Conservation (phyloP, 164 flowering plant species). For the grape (Vitis vinifera) region ASM3070453v1 NC_081822.1:33760501-33761000, state of each 20-base stretch:
- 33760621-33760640: not conserved
- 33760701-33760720: not conserved
- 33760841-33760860: slow-evolving; percentile 53
- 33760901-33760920: slow-evolving; percentile 64
- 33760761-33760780: slow-evolving; percentile 70
- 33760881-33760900: slow-evolving; percentile 66
- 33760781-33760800: slow-evolving; percentile 51
- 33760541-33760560: too few species aligned
- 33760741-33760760: slow-evolving; percentile 53
- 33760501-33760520: too few species aligned
- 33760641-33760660: slow-evolving; percentile 6
- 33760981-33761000: slow-evolving; percentile 62
- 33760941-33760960: slow-evolving; percentile 34
- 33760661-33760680: not conserved
- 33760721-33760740: slow-evolving; percentile 23
- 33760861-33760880: slow-evolving; percentile 70
- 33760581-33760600: too few species aligned
- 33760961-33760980: slow-evolving; percentile 74
- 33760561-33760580: too few species aligned
- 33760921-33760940: slow-evolving; percentile 44
- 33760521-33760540: too few species aligned
- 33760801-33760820: slow-evolving; percentile 45
- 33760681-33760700: slow-evolving; percentile 15
- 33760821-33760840: slow-evolving; percentile 29
- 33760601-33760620: too few species aligned